These are phyloP conservation scores for Aspergillus sp. DNA, from an alignment of 2,329 filamentous ascomycete genomes.

Conservation along the genomic window DNA sequence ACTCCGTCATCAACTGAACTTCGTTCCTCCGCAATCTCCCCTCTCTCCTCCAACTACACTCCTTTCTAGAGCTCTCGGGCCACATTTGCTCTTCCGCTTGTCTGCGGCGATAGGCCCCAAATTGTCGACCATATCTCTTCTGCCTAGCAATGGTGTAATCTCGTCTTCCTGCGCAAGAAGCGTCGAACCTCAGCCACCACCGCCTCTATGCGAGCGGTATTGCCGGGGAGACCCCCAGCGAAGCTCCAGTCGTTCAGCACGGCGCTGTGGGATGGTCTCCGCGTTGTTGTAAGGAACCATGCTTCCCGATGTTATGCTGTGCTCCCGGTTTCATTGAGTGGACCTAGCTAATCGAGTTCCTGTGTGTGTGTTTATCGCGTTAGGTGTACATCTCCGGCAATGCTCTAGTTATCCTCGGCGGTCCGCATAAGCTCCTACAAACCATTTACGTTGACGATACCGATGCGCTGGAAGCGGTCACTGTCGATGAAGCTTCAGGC, in stretches of 20 bases:
- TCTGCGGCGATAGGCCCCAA: not conserved
- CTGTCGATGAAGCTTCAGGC: slow-evolving; percentile 76
- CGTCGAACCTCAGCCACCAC: slow-evolving; percentile 24
- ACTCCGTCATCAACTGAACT: slow-evolving; percentile 11
- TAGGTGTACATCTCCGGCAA: slow-evolving; percentile 88
- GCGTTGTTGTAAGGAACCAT: slow-evolving; percentile 63
- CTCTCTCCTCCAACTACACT: not conserved
- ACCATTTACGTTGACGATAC: slow-evolving; percentile 83
- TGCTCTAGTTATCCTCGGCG: slow-evolving; percentile 78
- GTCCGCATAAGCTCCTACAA: slow-evolving; percentile 72
- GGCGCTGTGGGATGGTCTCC: slow-evolving; percentile 68
- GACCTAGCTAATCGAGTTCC: slow-evolving; percentile 10
- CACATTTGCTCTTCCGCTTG: not conserved
- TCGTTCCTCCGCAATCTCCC: not conserved
- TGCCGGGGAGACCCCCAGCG: slow-evolving; percentile 74
- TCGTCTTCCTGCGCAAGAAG: slow-evolving; percentile 23
- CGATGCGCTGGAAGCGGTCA: slow-evolving; percentile 68
- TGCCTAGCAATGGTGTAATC: slow-evolving; percentile 35
- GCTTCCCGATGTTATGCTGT: not conserved
- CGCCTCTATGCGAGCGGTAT: slow-evolving; percentile 70
- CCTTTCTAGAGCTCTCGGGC: not conserved
- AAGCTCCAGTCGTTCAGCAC: slow-evolving; percentile 75
- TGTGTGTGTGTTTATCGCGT: slow-evolving; percentile 11
- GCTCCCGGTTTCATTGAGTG: not conserved
- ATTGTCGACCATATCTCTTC: not conserved